Evolutionary conservation across 2,329 filamentous ascomycete genomes (phyloP), one percentile per base, ranked within the genome.

Genomic region (Thielaviopsis punctulata): DNA sequence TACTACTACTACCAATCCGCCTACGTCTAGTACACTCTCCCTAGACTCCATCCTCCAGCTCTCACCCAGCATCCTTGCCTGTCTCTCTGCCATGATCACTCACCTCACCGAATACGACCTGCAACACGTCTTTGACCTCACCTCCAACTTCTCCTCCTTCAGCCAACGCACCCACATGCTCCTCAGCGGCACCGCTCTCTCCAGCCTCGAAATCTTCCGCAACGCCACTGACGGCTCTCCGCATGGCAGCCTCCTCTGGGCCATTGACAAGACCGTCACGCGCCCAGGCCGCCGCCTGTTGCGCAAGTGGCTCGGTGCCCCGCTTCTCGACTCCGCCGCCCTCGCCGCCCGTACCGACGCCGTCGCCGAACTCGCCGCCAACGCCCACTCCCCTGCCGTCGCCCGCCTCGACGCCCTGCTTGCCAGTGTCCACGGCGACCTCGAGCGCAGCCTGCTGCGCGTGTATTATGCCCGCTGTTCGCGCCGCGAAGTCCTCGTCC

Each of bases 391-490:
- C 0, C 66, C 73, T 8, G 73, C 76, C 18, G 80, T 89, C 3
- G 86, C 93, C 59, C 82, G 84, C 56, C 66, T 96, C 1, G 83
- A 80, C 57, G 73, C 70, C 19, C 68, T 96, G 9, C 73, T 98
- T 1, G 70, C 73, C 23, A 82, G 75, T 55, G 81, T 83, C 56
- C 86, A 76, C 62, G 80, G 77, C 5, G 92, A 98, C 62, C 77
- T 98, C 5, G 92, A 98, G 66, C 88, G 92, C 59, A 92, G 86
- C 56, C 71, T 98, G 45, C 89, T 96, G 60, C 79, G 92, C 45
- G 94, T 98, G 55, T 98, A 96, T 69, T 98, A 98, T 66, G 88
- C 89, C 48, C 95, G 94, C 68, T 96, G 89, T 64, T 84, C 86
- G 1, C 80, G 92, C 0, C 84, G 89, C 0, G 92, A 98, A 65